phyloP scores from a whole-genome alignment of 495 filamentous ascomycete genomes.

The Sporormia fimetaria region DNA sequence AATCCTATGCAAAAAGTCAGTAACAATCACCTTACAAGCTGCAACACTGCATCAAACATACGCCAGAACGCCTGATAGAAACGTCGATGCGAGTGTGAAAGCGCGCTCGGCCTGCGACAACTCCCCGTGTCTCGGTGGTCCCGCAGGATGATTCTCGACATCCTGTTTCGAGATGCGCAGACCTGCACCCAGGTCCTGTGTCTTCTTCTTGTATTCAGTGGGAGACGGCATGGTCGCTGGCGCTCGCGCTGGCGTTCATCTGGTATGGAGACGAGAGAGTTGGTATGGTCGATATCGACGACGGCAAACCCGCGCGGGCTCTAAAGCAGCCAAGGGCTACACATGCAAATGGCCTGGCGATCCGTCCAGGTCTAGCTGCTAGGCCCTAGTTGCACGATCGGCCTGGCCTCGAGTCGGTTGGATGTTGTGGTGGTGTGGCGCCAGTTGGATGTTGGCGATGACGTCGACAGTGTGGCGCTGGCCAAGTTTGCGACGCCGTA shows the following conservation, averaged over 20 bases:
- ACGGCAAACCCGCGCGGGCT: too few relatives aligned
- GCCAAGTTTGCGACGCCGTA: too few relatives aligned
- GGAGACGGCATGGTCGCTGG: slow-evolving; percentile 8
- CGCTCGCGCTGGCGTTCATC: too few relatives aligned
- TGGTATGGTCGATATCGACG: too few relatives aligned
- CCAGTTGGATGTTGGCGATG: too few relatives aligned
- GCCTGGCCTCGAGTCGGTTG: too few relatives aligned
- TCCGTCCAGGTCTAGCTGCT: too few relatives aligned
- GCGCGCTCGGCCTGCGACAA: slow-evolving; percentile 33
- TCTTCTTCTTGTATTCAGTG: slow-evolving; percentile 16
- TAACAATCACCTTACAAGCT: neutral
- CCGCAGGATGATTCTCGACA: slow-evolving; percentile 31
- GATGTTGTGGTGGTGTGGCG: too few relatives aligned
- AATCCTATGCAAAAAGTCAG: slow-evolving; percentile 23
- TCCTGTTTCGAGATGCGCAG: slow-evolving; percentile 28
- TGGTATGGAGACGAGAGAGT: neutral
- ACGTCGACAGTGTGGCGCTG: too few relatives aligned
- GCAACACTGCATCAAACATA: slow-evolving; percentile 7
- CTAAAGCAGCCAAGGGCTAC: too few relatives aligned
- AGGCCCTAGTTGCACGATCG: too few relatives aligned
- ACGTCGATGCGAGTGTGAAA: slow-evolving; percentile 33
- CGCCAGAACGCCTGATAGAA: slow-evolving; percentile 33
- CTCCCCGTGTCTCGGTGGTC: slow-evolving; percentile 30
- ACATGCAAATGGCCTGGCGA: too few relatives aligned
- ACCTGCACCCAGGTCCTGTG: slow-evolving; percentile 23